Evolutionary conservation across 2,329 filamentous ascomycete genomes (phyloP).

Genomic region (Pseudogymnoascus sp.): DNA sequence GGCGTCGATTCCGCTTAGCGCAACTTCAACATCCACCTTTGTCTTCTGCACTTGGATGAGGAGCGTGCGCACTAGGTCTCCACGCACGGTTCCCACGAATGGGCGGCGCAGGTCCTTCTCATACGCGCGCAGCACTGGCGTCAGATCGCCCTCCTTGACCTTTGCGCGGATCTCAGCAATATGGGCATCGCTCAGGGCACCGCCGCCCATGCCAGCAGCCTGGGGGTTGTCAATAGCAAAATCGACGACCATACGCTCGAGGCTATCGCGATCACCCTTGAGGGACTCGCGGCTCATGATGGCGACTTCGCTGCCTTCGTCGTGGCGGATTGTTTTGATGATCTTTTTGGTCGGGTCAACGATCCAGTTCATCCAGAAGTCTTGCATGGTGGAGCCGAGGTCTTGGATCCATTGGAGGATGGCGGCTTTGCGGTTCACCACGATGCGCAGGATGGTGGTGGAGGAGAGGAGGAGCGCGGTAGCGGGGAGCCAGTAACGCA

Average conservation of each 20-base stretch:
- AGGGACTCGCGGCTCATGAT: constrained; percentile 93
- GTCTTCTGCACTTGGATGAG: constrained; percentile 98
- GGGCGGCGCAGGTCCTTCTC: constrained; percentile 80
- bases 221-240: constrained; percentile 79
- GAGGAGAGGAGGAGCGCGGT: constrained; percentile 67
- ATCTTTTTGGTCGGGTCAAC: constrained; percentile 76
- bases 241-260: constrained; percentile 97
- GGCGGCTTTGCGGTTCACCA: constrained; percentile 65
- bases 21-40: constrained; percentile 94
- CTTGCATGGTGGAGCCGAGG: constrained; percentile 66
- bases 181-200: constrained; percentile 54
- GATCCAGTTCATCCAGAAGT: constrained; percentile 97
- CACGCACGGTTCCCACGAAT: constrained; percentile 71
- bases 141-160: constrained; percentile 86
- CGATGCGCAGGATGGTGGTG: constrained; percentile 72
- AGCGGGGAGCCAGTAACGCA: constrained; percentile 84
- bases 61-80: constrained; percentile 80
- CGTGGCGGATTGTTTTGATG: constrained; percentile 85
- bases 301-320: constrained; percentile 85
- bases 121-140: constrained; percentile 82
- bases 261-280: constrained; percentile 77
- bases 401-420: constrained; percentile 73
- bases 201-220: constrained; percentile 39
- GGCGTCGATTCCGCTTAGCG: constrained; percentile 90
- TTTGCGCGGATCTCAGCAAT: constrained; percentile 66